These are phyloP conservation scores for Xylaria longipes DNA, from an alignment of 495 filamentous ascomycete species.

Conservation along the genomic window DNA sequence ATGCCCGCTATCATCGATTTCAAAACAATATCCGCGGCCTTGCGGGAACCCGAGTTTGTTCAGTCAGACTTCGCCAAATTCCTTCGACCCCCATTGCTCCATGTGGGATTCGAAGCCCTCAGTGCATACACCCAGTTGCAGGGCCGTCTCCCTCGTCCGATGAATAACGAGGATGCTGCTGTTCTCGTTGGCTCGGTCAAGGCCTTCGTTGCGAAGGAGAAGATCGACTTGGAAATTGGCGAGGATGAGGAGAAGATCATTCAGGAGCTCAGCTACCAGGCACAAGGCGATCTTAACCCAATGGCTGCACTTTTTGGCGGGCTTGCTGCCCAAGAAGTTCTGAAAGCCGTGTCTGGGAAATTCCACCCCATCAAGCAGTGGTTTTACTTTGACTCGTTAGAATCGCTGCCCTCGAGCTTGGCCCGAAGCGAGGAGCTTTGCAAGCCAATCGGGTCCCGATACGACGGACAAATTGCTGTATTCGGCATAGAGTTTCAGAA, in stretches of 20 bases:
- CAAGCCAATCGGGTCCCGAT: constrained; percentile 80
- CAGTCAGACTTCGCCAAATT: constrained; percentile 98
- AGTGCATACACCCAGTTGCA: constrained; percentile 79
- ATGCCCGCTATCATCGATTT: constrained; percentile 96
- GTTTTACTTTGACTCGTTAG: constrained; percentile 96
- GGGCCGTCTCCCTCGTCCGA: constrained; percentile 76
- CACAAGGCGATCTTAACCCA: constrained; percentile 87
- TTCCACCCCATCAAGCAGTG: constrained; percentile 92
- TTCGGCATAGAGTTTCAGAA: constrained; percentile 94
- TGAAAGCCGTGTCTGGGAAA: constrained; percentile 97
- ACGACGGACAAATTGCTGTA: constrained; percentile 97
- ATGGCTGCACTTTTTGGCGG: constrained; percentile 97
- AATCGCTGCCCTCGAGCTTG: constrained; percentile 80
- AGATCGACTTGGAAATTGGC: constrained; percentile 78
- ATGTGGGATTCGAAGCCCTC: constrained; percentile 90
- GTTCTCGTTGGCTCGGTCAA: constrained; percentile 77
- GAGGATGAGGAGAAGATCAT: constrained; percentile 95
- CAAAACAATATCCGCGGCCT: constrained; percentile 72
- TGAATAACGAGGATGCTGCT: constrained; percentile 82
- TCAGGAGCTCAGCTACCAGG: constrained; percentile 93
- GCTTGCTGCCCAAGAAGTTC: constrained; percentile 91
- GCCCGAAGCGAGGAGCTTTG: constrained; percentile 85
- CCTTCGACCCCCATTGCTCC: constrained; percentile 88
- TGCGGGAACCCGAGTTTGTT: constrained; percentile 86
- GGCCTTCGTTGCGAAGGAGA: constrained; percentile 71